Evolutionary conservation across 768 basidiomycete genomes (phyloP), one percentile per base, ranked within the genome.

Genomic region (Boletales sp.): DNA sequence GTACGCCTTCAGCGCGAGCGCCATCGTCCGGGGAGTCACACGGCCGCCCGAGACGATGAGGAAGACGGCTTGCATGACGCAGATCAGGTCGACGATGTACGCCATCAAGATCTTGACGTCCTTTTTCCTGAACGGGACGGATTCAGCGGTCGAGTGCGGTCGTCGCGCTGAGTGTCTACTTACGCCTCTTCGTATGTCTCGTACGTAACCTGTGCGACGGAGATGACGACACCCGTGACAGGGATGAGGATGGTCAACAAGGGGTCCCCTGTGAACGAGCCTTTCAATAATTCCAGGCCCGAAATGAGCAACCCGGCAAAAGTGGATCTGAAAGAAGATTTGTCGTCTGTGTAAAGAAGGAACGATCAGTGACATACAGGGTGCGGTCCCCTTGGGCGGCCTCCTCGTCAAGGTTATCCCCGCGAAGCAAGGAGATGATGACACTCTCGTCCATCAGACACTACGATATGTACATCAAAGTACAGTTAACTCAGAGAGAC

Each of bases 41-140:
- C 12, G 39, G 2, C 18, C 9, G 11, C 39, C 35, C 1, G 40
- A 14, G 1, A 46, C 35, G 14, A 59, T 5, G 37, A 54, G 19
- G 29, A 45, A 58, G 17, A 55, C 8, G 12, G 21, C 32, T 24
- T 59, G 57, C 57, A 58, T 59, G 48, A 54, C 40, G 24, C 47
- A 58, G 17, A 55, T 45, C 27, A 58, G n/a, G 43, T 55, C 42
- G 3, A 59, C 40, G 21, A 54, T 50, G 39, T 47, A 58, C 21
- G 30, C 45, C 45, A 58, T 58, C 27, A 58, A 27, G n/a, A 55
- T 17, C 13, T 47, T 58, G 17, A 47, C 57, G 17, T 47, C 45
- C 21, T 30, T 47, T 39, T 47, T 45, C 8, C 57, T 41, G 17
- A 3, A 19, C n/a, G 15, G 4, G 24, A 27, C 15, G 24, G 3